Evolutionary conservation across 176 grass and related monocot genomes (phyloP).

Genomic region (Ensete ventricosum): DNA sequence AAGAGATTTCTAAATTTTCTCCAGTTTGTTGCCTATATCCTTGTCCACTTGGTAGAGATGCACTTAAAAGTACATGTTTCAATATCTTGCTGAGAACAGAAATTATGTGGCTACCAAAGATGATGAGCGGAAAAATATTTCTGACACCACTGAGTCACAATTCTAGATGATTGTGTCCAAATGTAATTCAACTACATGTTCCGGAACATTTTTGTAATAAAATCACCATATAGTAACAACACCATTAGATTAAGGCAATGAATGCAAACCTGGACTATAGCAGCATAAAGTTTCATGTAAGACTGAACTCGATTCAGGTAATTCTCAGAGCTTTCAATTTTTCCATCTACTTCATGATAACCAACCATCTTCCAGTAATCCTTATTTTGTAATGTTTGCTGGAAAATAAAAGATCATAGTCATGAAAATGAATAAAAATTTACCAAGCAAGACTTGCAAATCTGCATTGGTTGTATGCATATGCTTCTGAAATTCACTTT

Average conservation of each 20-base stretch:
- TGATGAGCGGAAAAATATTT: neutral
- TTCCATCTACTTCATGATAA: slow-evolving; percentile 68
- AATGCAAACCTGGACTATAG: slow-evolving; percentile 67
- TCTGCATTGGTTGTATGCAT: neutral
- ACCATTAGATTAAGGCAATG: neutral
- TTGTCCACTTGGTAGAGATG: no score
- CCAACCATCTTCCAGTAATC: slow-evolving; percentile 70
- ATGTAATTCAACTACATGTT: neutral
- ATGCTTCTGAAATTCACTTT: neutral
- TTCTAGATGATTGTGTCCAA: neutral
- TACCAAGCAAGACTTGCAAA: neutral
- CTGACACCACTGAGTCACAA: neutral
- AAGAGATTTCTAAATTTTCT: neutral
- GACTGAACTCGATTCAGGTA: slow-evolving; percentile 50
- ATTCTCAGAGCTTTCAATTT: slow-evolving; percentile 56
- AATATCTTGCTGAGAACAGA: no score
- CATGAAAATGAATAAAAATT: neutral
- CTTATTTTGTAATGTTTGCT: slow-evolving; percentile 41
- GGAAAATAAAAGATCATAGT: slow-evolving; percentile 11
- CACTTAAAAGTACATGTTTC: no score
- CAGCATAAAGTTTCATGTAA: slow-evolving; percentile 82
- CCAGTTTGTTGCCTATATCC: neutral
- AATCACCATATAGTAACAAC: neutral
- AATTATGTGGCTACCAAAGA: no score
- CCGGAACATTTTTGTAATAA: neutral